Base-by-base conservation (phyloP, 2,329 filamentous ascomycete genomes). In the Aureobasidium sp. region DNA sequence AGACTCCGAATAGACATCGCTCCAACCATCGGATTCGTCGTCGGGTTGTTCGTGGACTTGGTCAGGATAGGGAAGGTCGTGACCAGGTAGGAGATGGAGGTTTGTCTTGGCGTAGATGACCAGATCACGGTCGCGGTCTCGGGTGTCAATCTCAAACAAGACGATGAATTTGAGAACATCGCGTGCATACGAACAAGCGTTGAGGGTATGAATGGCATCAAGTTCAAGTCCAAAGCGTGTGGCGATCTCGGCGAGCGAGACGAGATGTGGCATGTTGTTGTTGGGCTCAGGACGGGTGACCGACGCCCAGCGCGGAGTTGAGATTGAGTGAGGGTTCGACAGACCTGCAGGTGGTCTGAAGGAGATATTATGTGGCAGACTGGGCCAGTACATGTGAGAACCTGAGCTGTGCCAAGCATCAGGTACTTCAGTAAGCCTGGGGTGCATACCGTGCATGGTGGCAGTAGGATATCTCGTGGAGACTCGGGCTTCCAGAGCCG, bases 81-180 rank as follows among this genome's bases (percentile, higher is more conserved):
- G 29, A 3, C 54, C 54, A 6, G 41, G 54, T 1, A 47, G 30
- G 8, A 58, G 42, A 58, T 47, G 54, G 2, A 58, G 42, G 13
- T 47, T 27, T 1, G 21, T 29, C 15, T 58, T 47, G 5, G 41
- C 54, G 16, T 37, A 58, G 41, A 49, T 11, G 25, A 27, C 29
- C 13, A 15, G 2, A 13, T 32, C 6, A 5, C 32, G 44, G 15
- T 34, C 15, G 21, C 49, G 29, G 34, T 9, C 3, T 2, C 3
- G 9, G 10, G 5, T 16, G 1, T 15, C 3, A n/a, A 32, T 30
- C 5, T 36, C 37, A 13, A 32, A 36, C 11, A 39, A 1, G 13
- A 48, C 29, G 15, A 49, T 25, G 30, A 42, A 55, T 6, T 15
- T 55, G 11, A 55, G 52, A n/a, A 3, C 9, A 34, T 34, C 10